Evolutionary conservation across 2,329 filamentous ascomycete genomes (phyloP), one percentile per base, ranked within the genome.

Genomic region (Zymoseptoria pseudotritici): DNA sequence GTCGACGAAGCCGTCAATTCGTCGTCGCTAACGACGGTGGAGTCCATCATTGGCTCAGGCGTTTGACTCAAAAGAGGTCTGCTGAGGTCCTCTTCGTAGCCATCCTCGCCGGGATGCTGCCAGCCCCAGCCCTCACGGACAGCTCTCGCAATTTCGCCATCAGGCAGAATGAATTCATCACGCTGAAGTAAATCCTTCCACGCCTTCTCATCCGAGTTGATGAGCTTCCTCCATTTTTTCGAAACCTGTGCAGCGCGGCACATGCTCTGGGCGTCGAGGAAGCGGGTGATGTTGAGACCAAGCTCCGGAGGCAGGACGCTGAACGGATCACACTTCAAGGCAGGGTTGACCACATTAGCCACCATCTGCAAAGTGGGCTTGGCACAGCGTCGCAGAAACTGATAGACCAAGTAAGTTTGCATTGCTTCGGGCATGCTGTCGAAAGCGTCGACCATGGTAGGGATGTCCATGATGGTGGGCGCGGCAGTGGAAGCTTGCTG

Each of bases 371-470:
- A 80, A 0, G 92, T 96, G 50, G 91, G 88, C 66, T 95, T 89
- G 5, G 91, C 85, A 70, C 92, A 97, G 53, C 94, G 84, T 59
- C 90, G 87, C 24, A 99, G 82, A 58, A 99, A 85, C 72, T 99
- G 93, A 72, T 95, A 97, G 86, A 99, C 96, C 76, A 99, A 87
- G 71, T 96, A 96, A 0, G 89, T 89, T 76, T 99, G 94, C 83
- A 99, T 86, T 69, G 94, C 88, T 52, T 89, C 85, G 1, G 93
- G 91, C 82, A 99, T 89, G 6, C 88, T 84, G 72, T 97, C 93
- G 69, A 97, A 99, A 2, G 87, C 86, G 67, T 96, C 89, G 17
- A 99, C 78, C 81, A 99, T 90, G 17, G 82, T 84, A 7, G 89
- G 89, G n/a, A 93, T 89, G 68, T 95, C 90, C 76, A 92, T 83